phyloP scores from a whole-genome alignment of 2,329 filamentous ascomycete genomes.

The Pyrenochaeta sp. region DNA sequence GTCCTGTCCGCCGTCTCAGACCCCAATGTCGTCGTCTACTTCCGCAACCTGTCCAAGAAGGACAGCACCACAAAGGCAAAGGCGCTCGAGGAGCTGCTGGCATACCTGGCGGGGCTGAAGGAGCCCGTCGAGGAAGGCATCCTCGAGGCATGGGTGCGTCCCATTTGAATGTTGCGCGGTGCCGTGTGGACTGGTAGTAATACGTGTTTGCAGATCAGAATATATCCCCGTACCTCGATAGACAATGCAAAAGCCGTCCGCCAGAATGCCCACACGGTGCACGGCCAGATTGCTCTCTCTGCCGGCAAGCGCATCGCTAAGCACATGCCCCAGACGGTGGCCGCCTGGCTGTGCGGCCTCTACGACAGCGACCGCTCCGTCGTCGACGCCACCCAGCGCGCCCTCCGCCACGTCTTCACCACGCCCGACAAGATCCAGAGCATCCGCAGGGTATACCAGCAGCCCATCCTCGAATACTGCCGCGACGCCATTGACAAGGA shows the following conservation, averaged over 20 bases:
- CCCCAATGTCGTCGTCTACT: conserved; percentile 82
- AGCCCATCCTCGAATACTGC: conserved; percentile 81
- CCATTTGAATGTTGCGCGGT: too few species aligned
- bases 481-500: conserved; percentile 79
- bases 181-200: conserved; percentile 55
- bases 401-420: conserved; percentile 76
- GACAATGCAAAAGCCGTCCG: conserved; percentile 88
- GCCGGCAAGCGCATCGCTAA: conserved; percentile 83
- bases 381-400: conserved; percentile 77
- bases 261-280: conserved; percentile 81
- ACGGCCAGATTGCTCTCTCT: conserved; percentile 66
- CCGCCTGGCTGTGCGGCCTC: conserved; percentile 87
- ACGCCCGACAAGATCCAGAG: conserved; percentile 78
- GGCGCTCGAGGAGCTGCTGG: conserved; percentile 83
- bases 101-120: conserved; percentile 65
- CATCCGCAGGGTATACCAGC: conserved; percentile 84
- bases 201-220: conserved; percentile 67
- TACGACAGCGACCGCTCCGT: conserved; percentile 86
- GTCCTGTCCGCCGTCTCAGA: conserved; percentile 80
- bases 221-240: conserved; percentile 89
- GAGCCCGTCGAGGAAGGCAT: conserved; percentile 78
- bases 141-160: conserved; percentile 85
- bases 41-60: conserved; percentile 92
- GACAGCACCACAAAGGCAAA: conserved; percentile 91
- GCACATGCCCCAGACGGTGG: conserved; percentile 77